Evolutionary conservation across 495 filamentous ascomycete genomes (phyloP), one percentile per base, ranked within the genome.

Genomic region (Hypoxylon fragiforme): DNA sequence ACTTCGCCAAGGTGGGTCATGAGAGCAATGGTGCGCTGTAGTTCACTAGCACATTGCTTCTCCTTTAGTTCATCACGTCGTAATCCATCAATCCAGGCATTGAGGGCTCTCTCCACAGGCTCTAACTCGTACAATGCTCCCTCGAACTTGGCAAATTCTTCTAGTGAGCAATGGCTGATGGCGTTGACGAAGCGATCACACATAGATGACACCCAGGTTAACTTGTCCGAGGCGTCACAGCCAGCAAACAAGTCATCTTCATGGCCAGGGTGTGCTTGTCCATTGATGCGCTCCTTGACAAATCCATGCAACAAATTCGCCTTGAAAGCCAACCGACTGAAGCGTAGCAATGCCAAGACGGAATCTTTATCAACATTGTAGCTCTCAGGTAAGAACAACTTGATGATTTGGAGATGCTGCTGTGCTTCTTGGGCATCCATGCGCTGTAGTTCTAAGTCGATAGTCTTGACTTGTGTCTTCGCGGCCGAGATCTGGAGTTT

Each of bases 391-490:
- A 98, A 79, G 79, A 96, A 97, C 16, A 92, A 73, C 63, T 83
- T 82, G 41, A 97, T 76, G 50, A 98, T 96, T 2, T 84, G 82
- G 8, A 97, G 79, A 62, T 97, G 92, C 57, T 97, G 89, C 14
- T 83, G 71, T 2, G 90, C 89, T 77, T 98, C 91, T 60, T 92
- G 88, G 1, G 91, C 89, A 56, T 96, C 90, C 70, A 98, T 83
- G 53, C 87, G 87, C 22, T 85, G 80, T 16, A 97, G 76, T 67
- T 97, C 95, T 5, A 96, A 75, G 60, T 97, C 92, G 48, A 97
- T 92, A 0, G 90, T 91, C 68, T 94, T 97, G 60, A 89, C 86
- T 67, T 96, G 92, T 2, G 91, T 85, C 72, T 96, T 97, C 9
- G 89, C 80, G 16, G 90, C 90, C 8, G 91, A 92, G 30, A 85